Conservation (phyloP, 352 stramenopile species). For the Pythium brassicae region DNA sequence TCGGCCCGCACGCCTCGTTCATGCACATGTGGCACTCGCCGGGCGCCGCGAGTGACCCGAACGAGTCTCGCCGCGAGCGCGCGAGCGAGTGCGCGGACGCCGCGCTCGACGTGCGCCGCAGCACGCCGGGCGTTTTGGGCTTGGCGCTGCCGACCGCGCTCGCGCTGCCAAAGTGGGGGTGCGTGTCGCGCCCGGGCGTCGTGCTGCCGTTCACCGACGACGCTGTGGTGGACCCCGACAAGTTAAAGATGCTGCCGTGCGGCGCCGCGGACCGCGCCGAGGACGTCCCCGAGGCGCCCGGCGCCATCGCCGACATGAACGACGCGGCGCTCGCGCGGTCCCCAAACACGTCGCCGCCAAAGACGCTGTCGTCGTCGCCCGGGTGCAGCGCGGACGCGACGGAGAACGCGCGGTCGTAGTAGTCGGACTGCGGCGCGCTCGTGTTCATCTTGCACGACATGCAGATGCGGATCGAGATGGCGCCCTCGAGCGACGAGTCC, state of each 20-base stretch:
- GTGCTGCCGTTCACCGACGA: constrained; percentile 3
- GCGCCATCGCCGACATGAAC: constrained; percentile 11
- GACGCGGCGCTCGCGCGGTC: constrained; percentile 16
- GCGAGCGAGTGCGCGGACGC: constrained; percentile 14
- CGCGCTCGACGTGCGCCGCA: constrained; percentile 32
- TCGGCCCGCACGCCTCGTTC: constrained; percentile 52
- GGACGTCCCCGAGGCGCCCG: background rate
- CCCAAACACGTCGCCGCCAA: constrained; percentile 6
- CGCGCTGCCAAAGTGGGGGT: background rate
- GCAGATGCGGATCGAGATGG: constrained; percentile 51
- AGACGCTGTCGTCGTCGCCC: constrained; percentile 14
- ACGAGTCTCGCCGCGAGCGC: constrained; percentile 28
- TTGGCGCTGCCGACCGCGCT: constrained; percentile 6
- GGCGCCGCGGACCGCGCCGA: constrained; percentile 1
- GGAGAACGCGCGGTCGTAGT: constrained; percentile 54
- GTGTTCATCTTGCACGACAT: constrained; percentile 76
- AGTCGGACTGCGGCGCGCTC: constrained; percentile 37
- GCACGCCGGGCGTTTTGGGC: background rate
- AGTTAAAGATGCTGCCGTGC: background rate
- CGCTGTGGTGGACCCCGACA: background rate
- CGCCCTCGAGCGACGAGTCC: constrained; percentile 26
- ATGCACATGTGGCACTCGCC: constrained; percentile 48
- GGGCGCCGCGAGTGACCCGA: constrained; percentile 10
- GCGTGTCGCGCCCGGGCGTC: constrained; percentile 12
- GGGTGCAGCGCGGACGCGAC: constrained; percentile 19